These are phyloP conservation scores for Citrullus amarus DNA, from an alignment of 306 rosid species.

Conservation along the genomic window DNA sequence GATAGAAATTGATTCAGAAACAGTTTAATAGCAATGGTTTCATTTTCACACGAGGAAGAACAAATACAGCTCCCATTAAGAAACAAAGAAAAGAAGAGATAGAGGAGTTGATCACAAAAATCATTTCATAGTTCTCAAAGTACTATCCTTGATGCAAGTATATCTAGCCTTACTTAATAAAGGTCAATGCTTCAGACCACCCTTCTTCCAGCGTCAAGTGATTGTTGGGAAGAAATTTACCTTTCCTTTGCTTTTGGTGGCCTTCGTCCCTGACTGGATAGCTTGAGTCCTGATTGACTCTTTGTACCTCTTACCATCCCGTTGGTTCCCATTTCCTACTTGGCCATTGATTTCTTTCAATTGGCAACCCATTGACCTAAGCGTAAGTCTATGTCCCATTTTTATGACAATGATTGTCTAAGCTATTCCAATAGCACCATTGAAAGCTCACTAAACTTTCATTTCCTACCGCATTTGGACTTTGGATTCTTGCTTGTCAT, in stretches of 20 bases:
- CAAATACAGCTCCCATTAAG: neutral
- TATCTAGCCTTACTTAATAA: neutral
- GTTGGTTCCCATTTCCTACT: neutral
- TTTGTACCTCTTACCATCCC: neutral
- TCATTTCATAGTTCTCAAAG: neutral
- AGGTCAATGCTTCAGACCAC: neutral
- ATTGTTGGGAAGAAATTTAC: neutral
- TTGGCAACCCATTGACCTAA: neutral
- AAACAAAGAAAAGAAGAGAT: neutral
- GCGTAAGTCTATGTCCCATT: neutral
- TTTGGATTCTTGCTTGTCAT: neutral
- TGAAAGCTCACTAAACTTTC: neutral
- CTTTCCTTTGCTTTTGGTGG: neutral
- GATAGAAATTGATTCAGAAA: neutral
- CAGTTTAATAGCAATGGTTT: neutral
- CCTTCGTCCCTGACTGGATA: no score
- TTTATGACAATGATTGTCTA: neutral
- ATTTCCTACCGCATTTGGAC: neutral
- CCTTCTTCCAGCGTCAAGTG: neutral
- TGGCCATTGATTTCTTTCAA: no score
- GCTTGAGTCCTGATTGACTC: neutral
- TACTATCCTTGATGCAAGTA: neutral
- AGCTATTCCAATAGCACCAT: neutral
- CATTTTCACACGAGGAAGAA: neutral
- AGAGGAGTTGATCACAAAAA: neutral